Base-by-base conservation (phyloP, 2,329 filamentous ascomycete species). In the Cryphonectria radicalis region DNA sequence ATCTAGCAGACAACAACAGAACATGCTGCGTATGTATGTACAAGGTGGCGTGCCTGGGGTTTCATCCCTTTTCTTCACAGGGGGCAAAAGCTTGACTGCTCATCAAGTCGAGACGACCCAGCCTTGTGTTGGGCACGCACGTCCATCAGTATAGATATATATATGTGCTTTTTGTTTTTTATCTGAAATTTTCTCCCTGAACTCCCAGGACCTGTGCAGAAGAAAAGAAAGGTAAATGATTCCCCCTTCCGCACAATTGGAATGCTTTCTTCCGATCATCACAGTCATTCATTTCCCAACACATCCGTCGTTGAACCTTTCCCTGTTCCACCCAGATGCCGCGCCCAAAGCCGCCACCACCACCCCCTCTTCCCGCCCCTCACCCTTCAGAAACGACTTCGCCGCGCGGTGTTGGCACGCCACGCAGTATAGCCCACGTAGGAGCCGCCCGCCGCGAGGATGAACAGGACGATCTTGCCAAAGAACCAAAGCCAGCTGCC, bases 381-480 rank as follows among this genome's bases (percentile, higher is more conserved):
- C 32, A 32, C 32, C 32, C 32, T 71, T 79, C 81, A 90, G 77
- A 90, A 90, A 42, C 88, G 83, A 79, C 89, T 87, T 74, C 83
- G 85, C 79, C 88, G 89, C 80, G 85, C 84, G 80, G 84, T 85
- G 81, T 87, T 90, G 74, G 92, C 82, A 79, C 95, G 89, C 83
- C 93, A 99, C 63, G 91, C 88, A 8, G 94, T 98, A 80, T 88
- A 98, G 40, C 94, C 95, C 62, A 94, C 90, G 80, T 98, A 99
- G 5, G 80, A 92, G 75, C 92, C 95, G 13, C 87, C 92, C 62
- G 91, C 76, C 22, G 90, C 88, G 42, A 91, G 80, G 74, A 92
- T 84, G 81, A 97, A 92, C 72, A 97, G 77, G 72, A 98, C 79
- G 73, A 93, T 86, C 89, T 98, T 98, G 81, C 94, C 87, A 74